Base-by-base conservation (phyloP, 1,139 yeast species). In the Candida sp. region DNA sequence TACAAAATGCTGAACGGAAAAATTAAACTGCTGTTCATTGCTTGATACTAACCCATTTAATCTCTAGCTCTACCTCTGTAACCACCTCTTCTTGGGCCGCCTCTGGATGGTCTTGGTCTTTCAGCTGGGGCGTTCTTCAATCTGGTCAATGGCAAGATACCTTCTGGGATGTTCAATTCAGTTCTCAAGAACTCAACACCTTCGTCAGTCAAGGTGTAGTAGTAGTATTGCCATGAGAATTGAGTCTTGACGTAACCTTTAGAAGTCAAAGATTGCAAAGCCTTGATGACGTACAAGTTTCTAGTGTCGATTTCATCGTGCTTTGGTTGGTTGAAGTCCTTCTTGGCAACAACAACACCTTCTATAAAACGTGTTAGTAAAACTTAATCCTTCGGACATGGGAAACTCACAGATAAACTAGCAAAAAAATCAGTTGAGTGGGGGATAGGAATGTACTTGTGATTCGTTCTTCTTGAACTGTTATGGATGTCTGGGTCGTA, bases 141-240 rank as follows among this genome's bases (percentile, higher is more conserved):
- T 88, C 96, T 90, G 79, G 99, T 94, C 80, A 90, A 88, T 77
- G 99, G 99, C 78, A 93, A 96, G 80, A 94, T 89, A 81, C 93
- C 97, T 79, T 89, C 96, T 81, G 99, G 99, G 72, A 94, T 88
- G 88, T 93, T 93, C 80, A 94, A 89, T 90, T 93, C 96, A 76
- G 90, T 91, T 84, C 98, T 90, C 78, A 94, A 90, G 90, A 84
- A 94, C 76, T 92, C 97, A 65, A 96, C 96, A 87, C 99, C 99
- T 82, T 90, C 97, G 78, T 96, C 98, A 76, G 98, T 94, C 78
- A 96, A 90, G 85, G 99, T 92, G 96, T 96, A 96, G 97, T 94
- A 96, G 85, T 94, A 96, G 88, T 91, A 91, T 89, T 93, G 98
- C 99, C 99, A 94, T 72, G 99, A 94, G 89, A 94, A 94, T 83